Conservation (phyloP, 768 basidiomycete genomes). For the Dictyophora rubrovolvata region DNA sequence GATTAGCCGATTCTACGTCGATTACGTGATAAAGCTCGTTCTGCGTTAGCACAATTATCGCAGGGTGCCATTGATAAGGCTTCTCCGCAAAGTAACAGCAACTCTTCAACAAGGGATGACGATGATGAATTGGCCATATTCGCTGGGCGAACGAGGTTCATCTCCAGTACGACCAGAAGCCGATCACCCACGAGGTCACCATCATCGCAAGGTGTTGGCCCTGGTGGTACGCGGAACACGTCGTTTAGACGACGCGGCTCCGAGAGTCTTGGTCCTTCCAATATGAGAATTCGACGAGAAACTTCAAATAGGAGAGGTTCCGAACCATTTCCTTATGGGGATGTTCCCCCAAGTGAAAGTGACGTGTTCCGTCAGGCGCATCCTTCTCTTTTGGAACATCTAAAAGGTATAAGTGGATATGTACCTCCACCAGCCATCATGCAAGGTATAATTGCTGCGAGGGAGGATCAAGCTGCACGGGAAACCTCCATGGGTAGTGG, state of each 20-base stretch:
- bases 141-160: slow-evolving; percentile 61
- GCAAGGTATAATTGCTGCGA: not conserved
- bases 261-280: slow-evolving; percentile 4
- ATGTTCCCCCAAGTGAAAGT: slow-evolving; percentile 15
- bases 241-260: slow-evolving; percentile 11
- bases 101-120: slow-evolving; percentile 34
- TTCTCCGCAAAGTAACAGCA: slow-evolving; percentile 51
- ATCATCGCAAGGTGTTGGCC: slow-evolving; percentile 7
- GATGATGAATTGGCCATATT: slow-evolving; percentile 69
- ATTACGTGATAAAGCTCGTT: slow-evolving; percentile 50
- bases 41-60: slow-evolving; percentile 36
- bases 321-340: slow-evolving; percentile 9
- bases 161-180: slow-evolving; percentile 35
- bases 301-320: slow-evolving; percentile 6
- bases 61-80: slow-evolving; percentile 30
- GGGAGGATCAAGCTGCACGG: not conserved
- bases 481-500: not conserved
- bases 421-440: slow-evolving; percentile 1
- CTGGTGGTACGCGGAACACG: slow-evolving; percentile 2
- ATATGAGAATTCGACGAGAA: not conserved
- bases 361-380: slow-evolving; percentile 18
- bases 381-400: slow-evolving; percentile 23
- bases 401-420: slow-evolving; percentile 20
- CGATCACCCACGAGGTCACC: slow-evolving; percentile 11
- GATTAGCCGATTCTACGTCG: slow-evolving; percentile 57